These are phyloP conservation scores for Phoma herbarum DNA, from an alignment of 2,329 filamentous ascomycete species.

Conservation along the genomic window DNA sequence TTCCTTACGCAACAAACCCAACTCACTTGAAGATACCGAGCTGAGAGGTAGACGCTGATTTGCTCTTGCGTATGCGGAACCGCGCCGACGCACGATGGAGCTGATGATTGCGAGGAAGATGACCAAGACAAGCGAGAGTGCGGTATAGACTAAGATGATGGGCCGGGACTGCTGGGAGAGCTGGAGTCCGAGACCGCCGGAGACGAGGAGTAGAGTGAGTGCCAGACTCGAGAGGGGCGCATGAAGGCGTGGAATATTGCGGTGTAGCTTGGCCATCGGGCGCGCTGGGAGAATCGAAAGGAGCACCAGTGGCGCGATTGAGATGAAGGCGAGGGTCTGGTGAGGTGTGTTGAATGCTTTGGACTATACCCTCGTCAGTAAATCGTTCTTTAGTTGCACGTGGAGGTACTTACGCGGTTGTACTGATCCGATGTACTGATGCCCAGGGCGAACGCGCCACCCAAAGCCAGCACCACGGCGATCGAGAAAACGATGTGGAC, in stretches of 20 bases:
- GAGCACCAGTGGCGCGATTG: conserved; percentile 56
- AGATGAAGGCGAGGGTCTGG: conserved; percentile 58
- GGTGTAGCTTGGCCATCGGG: conserved; percentile 44
- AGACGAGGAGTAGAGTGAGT: conserved; percentile 40
- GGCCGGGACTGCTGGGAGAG: conserved; percentile 36
- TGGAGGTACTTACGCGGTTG: conserved; percentile 48
- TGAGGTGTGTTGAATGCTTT: conserved; percentile 56
- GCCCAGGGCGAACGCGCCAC: conserved; percentile 53
- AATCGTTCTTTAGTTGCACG: neutral
- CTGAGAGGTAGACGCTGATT: conserved; percentile 15
- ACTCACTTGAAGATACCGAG: conserved; percentile 35
- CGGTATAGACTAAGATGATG: conserved; percentile 41
- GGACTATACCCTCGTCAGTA: conserved; percentile 43
- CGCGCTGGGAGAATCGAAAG: conserved; percentile 35
- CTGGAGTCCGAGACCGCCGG: conserved; percentile 46
- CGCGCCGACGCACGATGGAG: conserved; percentile 38
- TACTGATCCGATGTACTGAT: conserved; percentile 53
- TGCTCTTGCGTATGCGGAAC: conserved; percentile 37
- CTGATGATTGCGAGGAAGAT: conserved; percentile 35
- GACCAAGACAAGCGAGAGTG: conserved; percentile 2
- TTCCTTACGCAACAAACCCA: conserved; percentile 25
- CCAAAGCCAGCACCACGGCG: conserved; percentile 49
- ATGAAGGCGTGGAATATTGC: conserved; percentile 53
- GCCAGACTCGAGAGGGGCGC: conserved; percentile 54
- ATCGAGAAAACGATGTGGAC: conserved; percentile 55